Percentiles rank a stretch among this genome's conserved stretches.
These are phyloP conservation scores for Pichia sp. DNA, from an alignment of 1,139 yeast species.

Conservation along the genomic window DNA sequence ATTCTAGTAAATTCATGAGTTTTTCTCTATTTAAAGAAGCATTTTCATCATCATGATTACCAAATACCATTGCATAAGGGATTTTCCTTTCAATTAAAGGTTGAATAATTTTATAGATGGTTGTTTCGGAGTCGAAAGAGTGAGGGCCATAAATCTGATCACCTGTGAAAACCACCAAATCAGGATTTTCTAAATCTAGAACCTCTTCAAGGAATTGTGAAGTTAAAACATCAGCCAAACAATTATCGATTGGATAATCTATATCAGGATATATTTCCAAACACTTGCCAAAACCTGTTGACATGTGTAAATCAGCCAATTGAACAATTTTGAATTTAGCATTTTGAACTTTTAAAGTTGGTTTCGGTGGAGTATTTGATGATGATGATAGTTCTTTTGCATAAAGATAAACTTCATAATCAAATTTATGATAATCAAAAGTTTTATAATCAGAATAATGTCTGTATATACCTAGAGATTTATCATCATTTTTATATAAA, in stretches of 20 bases:
- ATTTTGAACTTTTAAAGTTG: conserved; percentile 13
- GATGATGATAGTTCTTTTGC: conserved; percentile 19
- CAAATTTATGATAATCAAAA: conserved; percentile 16
- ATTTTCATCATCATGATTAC: conserved; percentile 84
- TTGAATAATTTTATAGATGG: conserved; percentile 66
- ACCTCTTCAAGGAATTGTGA: conserved; percentile 53
- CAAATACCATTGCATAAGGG: conserved; percentile 77
- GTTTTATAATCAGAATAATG: conserved; percentile 1
- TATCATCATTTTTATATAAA: background rate
- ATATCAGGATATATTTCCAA: conserved; percentile 55
- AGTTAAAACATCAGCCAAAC: conserved; percentile 74
- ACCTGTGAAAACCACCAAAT: conserved; percentile 77
- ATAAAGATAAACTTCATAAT: conserved; percentile 20
- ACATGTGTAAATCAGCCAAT: conserved; percentile 79
- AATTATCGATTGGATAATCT: conserved; percentile 33
- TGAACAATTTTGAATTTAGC: conserved; percentile 69
- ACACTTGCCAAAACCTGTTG: conserved; percentile 72
- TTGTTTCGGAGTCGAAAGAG: conserved; percentile 72
- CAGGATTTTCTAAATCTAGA: conserved; percentile 68
- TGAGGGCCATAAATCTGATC: conserved; percentile 73
- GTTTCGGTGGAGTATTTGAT: background rate
- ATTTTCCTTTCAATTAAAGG: conserved; percentile 62
- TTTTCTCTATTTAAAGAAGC: conserved; percentile 58
- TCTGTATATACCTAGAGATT: background rate
- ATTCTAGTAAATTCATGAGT: conserved; percentile 48